A percentile compares a stretch with the other conserved stretches of the same genome.
These are phyloP conservation scores for Tylopilus felleus DNA, from an alignment of 768 basidiomycete species.

Conservation along the genomic window DNA sequence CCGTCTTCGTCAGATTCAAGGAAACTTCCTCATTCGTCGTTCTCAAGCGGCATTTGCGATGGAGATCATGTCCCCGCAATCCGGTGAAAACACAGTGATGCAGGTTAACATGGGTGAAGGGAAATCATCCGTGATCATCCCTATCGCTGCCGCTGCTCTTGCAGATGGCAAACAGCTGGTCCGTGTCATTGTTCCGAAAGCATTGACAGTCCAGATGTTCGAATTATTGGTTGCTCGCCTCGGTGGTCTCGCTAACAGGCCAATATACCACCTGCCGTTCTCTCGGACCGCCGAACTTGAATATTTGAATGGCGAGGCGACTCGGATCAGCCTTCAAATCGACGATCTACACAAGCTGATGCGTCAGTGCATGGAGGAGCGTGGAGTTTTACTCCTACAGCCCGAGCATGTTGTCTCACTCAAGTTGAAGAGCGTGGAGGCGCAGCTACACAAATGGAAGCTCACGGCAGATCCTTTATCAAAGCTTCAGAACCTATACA, in stretches of 20 bases:
- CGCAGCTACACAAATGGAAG: neutral
- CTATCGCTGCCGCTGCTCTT: too few relatives aligned
- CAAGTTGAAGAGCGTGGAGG: slow-evolving; percentile 32
- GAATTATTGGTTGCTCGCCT: slow-evolving; percentile 40
- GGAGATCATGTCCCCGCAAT: slow-evolving; percentile 43
- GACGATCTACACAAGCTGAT: slow-evolving; percentile 29
- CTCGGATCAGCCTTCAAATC: slow-evolving; percentile 11
- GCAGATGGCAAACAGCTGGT: too few relatives aligned
- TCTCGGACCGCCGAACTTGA: slow-evolving; percentile 30
- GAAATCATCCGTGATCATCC: too few relatives aligned
- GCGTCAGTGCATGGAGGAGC: slow-evolving; percentile 9
- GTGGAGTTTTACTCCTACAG: slow-evolving; percentile 43
- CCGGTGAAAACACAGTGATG: slow-evolving; percentile 34
- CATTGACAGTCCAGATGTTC: slow-evolving; percentile 30
- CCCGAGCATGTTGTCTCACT: slow-evolving; percentile 53
- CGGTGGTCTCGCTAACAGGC: slow-evolving; percentile 21
- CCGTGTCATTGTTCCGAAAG: too few relatives aligned
- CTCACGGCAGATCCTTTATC: neutral
- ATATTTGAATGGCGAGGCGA: neutral
- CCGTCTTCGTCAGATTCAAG: neutral
- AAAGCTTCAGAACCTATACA: neutral
- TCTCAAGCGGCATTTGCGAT: slow-evolving; percentile 16
- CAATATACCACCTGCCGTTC: slow-evolving; percentile 45
- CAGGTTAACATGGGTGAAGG: slow-evolving; percentile 22
- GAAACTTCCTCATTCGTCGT: too few relatives aligned